A percentile compares a stretch with the other conserved stretches of the same genome.
These are phyloP conservation scores for Pyrus hybrid DNA, from an alignment of 331 rosid genomes.

Conservation along the genomic window DNA sequence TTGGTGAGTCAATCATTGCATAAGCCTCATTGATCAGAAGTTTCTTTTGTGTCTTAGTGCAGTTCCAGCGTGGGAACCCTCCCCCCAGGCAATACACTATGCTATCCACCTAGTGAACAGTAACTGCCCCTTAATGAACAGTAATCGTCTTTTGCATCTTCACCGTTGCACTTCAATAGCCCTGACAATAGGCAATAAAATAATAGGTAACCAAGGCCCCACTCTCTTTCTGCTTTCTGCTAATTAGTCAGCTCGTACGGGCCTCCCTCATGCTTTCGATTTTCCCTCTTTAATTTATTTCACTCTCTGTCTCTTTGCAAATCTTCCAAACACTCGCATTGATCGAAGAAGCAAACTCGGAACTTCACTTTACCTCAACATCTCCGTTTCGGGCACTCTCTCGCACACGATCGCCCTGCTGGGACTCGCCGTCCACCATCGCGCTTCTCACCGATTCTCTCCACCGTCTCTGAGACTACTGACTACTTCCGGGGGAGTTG, in stretches of 20 bases:
- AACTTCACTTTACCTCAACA: not conserved
- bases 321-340: not conserved
- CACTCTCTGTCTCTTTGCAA: not conserved
- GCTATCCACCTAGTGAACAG: too few relatives aligned
- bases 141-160: too few relatives aligned
- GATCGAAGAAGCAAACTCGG: not conserved
- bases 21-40: too few relatives aligned
- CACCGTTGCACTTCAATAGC: too few relatives aligned
- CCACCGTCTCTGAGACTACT: constrained; percentile 9
- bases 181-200: too few relatives aligned
- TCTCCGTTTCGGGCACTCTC: constrained; percentile 42
- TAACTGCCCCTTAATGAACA: too few relatives aligned
- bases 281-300: not conserved
- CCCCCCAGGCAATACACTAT: too few relatives aligned
- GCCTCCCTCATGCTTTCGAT: not conserved
- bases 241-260: not conserved
- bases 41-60: too few relatives aligned
- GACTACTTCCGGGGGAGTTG: not conserved
- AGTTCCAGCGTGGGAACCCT: too few relatives aligned
- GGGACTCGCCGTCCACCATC: constrained; percentile 10
- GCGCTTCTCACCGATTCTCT: constrained; percentile 11
- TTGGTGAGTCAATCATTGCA: too few relatives aligned
- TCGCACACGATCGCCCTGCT: constrained; percentile 47
- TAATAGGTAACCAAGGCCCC: too few relatives aligned
- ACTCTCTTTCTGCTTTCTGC: not conserved